These are phyloP conservation scores for Trichoderma atrobrunneum DNA, from an alignment of 2,329 filamentous ascomycete genomes.

Conservation along the genomic window DNA sequence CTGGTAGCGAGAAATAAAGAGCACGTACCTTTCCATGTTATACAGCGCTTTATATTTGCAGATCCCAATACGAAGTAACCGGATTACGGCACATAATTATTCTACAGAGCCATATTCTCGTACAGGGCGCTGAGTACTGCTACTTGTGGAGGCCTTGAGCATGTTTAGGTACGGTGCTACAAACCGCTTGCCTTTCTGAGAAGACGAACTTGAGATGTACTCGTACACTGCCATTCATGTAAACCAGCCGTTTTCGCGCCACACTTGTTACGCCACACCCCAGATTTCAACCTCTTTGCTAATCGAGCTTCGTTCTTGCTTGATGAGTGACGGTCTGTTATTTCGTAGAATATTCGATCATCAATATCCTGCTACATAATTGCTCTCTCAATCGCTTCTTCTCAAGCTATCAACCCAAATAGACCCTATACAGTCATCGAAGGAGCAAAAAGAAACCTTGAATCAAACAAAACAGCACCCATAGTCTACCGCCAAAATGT, in stretches of 20 bases:
- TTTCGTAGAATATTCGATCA: not conserved
- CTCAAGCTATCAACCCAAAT: too few species aligned
- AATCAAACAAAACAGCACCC: not conserved
- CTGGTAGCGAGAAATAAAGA: not conserved
- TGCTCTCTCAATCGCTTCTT: not conserved
- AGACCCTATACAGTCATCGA: not conserved
- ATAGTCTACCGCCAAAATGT: not conserved
- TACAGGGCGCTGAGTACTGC: not conserved
- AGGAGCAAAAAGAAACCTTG: not conserved
- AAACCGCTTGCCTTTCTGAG: not conserved
- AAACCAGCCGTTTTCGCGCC: not conserved
- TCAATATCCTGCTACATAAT: not conserved
- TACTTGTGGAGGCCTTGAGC: not conserved
- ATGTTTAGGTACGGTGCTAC: not conserved
- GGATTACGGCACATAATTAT: not conserved
- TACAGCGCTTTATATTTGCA: not conserved
- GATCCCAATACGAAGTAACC: not conserved
- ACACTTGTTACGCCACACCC: slow-evolving; percentile 9
- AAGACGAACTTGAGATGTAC: not conserved
- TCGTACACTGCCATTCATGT: not conserved
- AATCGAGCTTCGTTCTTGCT: not conserved
- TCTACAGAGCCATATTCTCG: not conserved
- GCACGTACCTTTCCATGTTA: not conserved
- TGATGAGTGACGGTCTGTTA: not conserved
- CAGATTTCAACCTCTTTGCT: not conserved